Base-by-base conservation (phyloP, 2,329 filamentous ascomycete species). In the Aurifilum marmelostoma region DNA sequence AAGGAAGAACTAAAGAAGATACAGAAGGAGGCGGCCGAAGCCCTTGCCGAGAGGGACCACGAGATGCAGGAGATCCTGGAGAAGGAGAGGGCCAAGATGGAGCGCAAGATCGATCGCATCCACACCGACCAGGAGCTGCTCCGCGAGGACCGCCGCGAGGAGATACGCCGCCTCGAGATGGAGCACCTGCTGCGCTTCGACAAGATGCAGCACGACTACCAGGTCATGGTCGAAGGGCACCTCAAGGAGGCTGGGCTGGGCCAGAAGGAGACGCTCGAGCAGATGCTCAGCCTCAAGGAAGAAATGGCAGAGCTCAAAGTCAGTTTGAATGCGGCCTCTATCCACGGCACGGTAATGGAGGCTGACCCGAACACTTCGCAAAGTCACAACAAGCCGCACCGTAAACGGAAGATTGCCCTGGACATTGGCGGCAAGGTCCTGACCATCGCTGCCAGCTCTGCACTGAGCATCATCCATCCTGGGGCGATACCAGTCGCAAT, bases 131-230 rank as follows among this genome's bases (percentile, higher is more conserved):
- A 62, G 16, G 59, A 62, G 59, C 59, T 62, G n/a, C 59, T 62
- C 6, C 59, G 59, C 12, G 12, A 62, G 59, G 59, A 62, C 37
- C 59, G 59, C 34, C 59, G 59, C 59, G 59, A 62, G 37, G 59
- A 62, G 59, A 62, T 62, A 5, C 59, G 59, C 34, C 34, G 59
- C 6, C 59, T 62, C 37, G 59, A 62, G 37, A 62, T 43, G 59
- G 59, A 62, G 59, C 59, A 62, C n/a, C 34, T 62, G n/a, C 12
- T 62, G 37, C 59, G 59, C 59, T 62, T 62, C 34, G 59, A 62
- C 37, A 62, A 62, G 37, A 62, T 62, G 59, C 59, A 43, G 16
- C 59, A 37, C 21, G 59, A 62, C 59, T 62, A 62, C n/a, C 59
- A 41, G 59, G 37, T 41, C 5, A 62, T 62, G 59, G 37, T 62